These are phyloP conservation scores for Saccharomycopsis fibuligera DNA, from an alignment of 805 yeast species.

Conservation along the genomic window DNA sequence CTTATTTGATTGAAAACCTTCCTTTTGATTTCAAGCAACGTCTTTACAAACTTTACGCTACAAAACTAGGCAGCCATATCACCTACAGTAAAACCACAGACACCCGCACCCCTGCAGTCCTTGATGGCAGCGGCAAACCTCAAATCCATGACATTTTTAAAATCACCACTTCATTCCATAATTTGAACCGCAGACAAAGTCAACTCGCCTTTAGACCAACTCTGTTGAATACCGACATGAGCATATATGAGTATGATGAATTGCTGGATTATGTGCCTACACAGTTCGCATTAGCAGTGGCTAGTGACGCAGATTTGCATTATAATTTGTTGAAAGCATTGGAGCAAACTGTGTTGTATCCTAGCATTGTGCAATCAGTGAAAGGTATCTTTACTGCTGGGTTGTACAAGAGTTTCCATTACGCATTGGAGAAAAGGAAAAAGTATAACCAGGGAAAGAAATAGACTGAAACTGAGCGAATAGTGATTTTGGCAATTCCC, in stretches of 20 bases:
- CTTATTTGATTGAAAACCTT: constrained; percentile 37
- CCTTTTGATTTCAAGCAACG: constrained; percentile 44
- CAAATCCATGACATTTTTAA: constrained; percentile 21
- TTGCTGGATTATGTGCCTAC: constrained; percentile 16
- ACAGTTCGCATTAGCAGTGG: constrained; percentile 37
- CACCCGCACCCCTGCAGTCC: no score
- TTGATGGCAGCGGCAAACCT: constrained; percentile 4
- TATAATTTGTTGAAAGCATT: constrained; percentile 36
- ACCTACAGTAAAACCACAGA: background rate
- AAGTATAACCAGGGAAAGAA: constrained; percentile 23
- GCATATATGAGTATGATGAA: background rate
- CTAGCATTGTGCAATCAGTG: constrained; percentile 69
- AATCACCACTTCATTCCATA: constrained; percentile 1
- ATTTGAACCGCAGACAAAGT: background rate
- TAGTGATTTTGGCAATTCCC: no score
- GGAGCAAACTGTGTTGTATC: constrained; percentile 50
- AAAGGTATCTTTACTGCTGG: constrained; percentile 93
- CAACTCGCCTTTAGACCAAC: background rate
- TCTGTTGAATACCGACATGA: background rate
- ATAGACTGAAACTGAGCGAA: no score
- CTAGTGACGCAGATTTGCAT: constrained; percentile 35
- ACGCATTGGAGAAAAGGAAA: constrained; percentile 65
- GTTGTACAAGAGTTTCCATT: constrained; percentile 54
- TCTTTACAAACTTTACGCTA: constrained; percentile 27
- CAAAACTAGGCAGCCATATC: background rate